Base-by-base conservation (phyloP, 257 asterid genomes). In the Nicotiana obtusifolia region DNA sequence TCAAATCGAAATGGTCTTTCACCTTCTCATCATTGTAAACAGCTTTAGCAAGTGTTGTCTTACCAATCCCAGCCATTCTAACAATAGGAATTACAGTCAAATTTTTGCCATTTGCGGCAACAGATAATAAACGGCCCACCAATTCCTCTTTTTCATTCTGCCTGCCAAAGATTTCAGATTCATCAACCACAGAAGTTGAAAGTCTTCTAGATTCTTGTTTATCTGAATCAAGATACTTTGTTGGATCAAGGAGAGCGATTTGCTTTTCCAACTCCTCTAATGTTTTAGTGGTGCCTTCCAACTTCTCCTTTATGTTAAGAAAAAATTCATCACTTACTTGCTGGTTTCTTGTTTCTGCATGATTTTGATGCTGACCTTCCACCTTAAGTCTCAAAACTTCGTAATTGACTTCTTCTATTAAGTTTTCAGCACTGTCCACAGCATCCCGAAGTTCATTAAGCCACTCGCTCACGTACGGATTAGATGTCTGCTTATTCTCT, bases 41-140 rank as follows among this genome's bases (percentile, higher is more conserved):
- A 7, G 67, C 37, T 65, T 81, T 83, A 35, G 79, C 86, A 47
- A 84, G 68, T 4, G 84, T 84, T 0, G 82, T 84, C 77, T 84
- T 64, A 2, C 69, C 69, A 0, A 26, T 1, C 0, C 37, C 69
- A 0, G 5, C 20, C 69, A 26, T 26, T 73, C 66, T 84, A 22
- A 65, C 64, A 57, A 84, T 24, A 19, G 86, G 80, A 19, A 84
- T 4, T 10, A 84, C 84, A 26, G 2, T 26, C 28, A 26, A 0
- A n/a, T n/a, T n/a, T n/a, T n/a, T n/a, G n/a, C n/a, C n/a, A n/a
- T n/a, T n/a, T n/a, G n/a, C n/a, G n/a, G n/a, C n/a, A n/a, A n/a
- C n/a, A n/a, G n/a, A n/a, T n/a, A n/a, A n/a, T n/a, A n/a, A n/a
- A n/a, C n/a, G n/a, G n/a, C n/a, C n/a, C n/a, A n/a, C n/a, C n/a